Evolutionary conservation across 2,329 filamentous ascomycete genomes (phyloP).

Genomic region (Aspergillus aculeatus): DNA sequence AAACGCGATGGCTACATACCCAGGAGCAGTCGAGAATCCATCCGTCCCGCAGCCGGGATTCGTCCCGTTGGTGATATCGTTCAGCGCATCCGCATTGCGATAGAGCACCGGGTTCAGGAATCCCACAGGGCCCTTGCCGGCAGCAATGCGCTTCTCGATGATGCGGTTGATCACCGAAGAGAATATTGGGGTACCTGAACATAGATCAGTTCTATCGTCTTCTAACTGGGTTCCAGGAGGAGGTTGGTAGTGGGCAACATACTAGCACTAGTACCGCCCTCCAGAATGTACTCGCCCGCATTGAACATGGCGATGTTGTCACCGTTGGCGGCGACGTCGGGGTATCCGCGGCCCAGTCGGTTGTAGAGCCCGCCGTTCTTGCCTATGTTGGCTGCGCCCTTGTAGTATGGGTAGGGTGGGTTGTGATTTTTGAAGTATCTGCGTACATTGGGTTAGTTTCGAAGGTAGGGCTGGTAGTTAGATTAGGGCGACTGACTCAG

Average conservation of each 20-base stretch:
- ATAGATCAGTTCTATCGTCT: background rate
- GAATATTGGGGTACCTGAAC: slow-evolving; percentile 8
- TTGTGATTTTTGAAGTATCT: slow-evolving; percentile 12
- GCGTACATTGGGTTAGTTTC: no score
- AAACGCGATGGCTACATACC: background rate
- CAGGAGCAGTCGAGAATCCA: slow-evolving; percentile 7
- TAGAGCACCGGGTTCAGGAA: slow-evolving; percentile 10
- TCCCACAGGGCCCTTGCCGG: slow-evolving; percentile 5
- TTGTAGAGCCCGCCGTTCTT: slow-evolving; percentile 10
- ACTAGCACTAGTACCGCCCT: slow-evolving; percentile 8
- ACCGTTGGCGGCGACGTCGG: slow-evolving; percentile 7
- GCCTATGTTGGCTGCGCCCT: slow-evolving; percentile 3
- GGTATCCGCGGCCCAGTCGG: slow-evolving; percentile 6
- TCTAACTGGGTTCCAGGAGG: background rate
- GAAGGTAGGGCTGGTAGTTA: no score
- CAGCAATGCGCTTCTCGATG: slow-evolving; percentile 7
- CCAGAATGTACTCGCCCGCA: background rate
- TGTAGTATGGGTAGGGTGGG: slow-evolving; percentile 8
- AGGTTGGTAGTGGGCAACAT: background rate
- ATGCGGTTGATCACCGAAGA: slow-evolving; percentile 10
- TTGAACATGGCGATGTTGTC: slow-evolving; percentile 9
- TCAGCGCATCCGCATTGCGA: slow-evolving; percentile 1
- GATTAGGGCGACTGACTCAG: background rate
- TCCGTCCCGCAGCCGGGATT: slow-evolving; percentile 9
- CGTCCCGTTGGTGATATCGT: slow-evolving; percentile 8